A percentile compares a stretch with the other conserved stretches of the same genome.
These are phyloP conservation scores for Candolleomyces aberdarensis DNA, from an alignment of 768 basidiomycete genomes.

Conservation along the genomic window DNA sequence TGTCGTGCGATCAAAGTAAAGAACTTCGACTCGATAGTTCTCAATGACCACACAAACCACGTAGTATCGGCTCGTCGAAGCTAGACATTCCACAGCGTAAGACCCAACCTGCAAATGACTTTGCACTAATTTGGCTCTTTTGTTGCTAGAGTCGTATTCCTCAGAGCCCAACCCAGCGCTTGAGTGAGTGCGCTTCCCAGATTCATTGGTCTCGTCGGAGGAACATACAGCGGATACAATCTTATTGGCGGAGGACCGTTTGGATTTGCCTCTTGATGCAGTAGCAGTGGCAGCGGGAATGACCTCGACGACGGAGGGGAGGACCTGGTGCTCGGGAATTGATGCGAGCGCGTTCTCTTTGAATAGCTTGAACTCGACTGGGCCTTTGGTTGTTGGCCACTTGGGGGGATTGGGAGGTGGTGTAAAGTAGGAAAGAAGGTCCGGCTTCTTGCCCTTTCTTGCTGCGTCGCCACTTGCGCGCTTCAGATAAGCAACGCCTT, in stretches of 20 bases:
- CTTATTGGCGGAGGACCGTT: background rate
- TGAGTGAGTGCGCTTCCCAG: no score
- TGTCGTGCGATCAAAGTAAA: conserved; percentile 25
- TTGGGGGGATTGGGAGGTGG: no score
- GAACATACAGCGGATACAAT: background rate
- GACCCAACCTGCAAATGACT: background rate
- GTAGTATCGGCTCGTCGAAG: conserved; percentile 14
- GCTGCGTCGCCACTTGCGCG: background rate
- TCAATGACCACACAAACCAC: conserved; percentile 20
- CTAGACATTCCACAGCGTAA: conserved; percentile 15
- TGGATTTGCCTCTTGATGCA: background rate
- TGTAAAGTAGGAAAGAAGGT: background rate
- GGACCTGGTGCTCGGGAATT: no score
- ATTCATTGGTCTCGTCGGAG: no score
- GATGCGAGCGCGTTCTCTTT: background rate
- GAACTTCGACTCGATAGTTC: conserved; percentile 13
- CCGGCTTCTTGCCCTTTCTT: background rate
- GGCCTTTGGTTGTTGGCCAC: no score
- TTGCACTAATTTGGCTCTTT: background rate
- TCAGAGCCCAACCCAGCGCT: no score
- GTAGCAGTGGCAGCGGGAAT: background rate
- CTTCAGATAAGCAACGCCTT: background rate
- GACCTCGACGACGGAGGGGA: background rate
- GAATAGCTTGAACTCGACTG: background rate
- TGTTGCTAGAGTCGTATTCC: background rate